Evolutionary conservation across 805 yeast genomes (phyloP).

Genomic region (Candida corydali): DNA sequence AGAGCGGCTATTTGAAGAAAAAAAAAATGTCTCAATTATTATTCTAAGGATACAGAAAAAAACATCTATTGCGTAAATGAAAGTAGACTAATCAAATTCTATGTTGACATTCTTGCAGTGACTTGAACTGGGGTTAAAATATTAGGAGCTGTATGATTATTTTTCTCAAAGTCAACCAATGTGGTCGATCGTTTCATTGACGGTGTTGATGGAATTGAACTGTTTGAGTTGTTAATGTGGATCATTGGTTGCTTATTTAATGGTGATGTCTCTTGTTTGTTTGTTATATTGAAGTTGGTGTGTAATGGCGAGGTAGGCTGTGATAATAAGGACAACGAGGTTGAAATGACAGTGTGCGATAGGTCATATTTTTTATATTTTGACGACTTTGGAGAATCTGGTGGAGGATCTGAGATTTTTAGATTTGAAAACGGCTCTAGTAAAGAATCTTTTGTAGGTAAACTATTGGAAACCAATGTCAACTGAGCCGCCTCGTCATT

Average conservation of each 20-base stretch:
- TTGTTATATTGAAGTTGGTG: constrained; percentile 16
- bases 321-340: constrained; percentile 12
- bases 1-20: background rate
- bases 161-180: constrained; percentile 24
- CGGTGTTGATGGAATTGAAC: constrained; percentile 18
- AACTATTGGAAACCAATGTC: constrained; percentile 4
- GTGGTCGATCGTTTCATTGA: constrained; percentile 31
- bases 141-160: constrained; percentile 31
- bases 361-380: constrained; percentile 15
- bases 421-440: constrained; percentile 9
- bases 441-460: constrained; percentile 2
- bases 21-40: too few relatives aligned
- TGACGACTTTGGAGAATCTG: background rate
- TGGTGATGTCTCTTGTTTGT: constrained; percentile 10
- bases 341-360: constrained; percentile 14
- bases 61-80: too few relatives aligned
- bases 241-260: constrained; percentile 14
- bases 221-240: constrained; percentile 14
- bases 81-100: too few relatives aligned
- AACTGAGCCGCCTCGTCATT: constrained; percentile 4
- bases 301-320: constrained; percentile 17
- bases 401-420: constrained; percentile 4
- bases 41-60: too few relatives aligned
- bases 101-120: constrained; percentile 28
- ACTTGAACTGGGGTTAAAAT: constrained; percentile 41